Conservation (phyloP, 2,329 filamentous ascomycete genomes). For the Pseudogymnoascus sp. region DNA sequence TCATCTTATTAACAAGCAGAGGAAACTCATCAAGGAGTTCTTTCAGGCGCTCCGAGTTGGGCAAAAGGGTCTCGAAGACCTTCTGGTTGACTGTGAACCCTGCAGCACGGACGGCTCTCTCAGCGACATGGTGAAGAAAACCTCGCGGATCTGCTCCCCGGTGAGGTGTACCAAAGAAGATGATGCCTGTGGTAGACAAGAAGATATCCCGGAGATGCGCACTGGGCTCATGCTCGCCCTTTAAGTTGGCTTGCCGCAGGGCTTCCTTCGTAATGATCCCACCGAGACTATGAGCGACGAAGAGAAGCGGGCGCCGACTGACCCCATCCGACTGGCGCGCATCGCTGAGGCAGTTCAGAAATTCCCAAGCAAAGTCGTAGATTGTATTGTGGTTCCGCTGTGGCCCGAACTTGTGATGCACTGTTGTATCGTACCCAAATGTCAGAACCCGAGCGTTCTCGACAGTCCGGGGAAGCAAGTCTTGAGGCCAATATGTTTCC, state of each 20-base stretch:
- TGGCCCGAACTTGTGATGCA: neutral
- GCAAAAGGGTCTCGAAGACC: neutral
- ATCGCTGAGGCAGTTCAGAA: neutral
- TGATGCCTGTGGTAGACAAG: neutral
- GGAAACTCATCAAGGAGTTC: neutral
- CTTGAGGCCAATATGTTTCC: neutral
- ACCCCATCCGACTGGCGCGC: neutral
- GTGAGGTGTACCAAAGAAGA: neutral
- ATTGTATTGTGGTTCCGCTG: neutral
- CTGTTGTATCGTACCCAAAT: neutral
- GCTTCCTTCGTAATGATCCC: neutral
- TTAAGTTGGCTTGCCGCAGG: neutral
- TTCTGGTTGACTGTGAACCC: neutral
- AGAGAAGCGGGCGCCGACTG: neutral
- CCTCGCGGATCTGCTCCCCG: neutral
- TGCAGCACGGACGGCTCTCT: neutral
- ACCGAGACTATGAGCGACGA: neutral
- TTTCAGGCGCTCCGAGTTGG: neutral
- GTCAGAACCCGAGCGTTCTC: neutral
- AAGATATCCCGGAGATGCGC: neutral
- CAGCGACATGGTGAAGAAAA: neutral
- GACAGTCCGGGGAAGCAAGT: neutral
- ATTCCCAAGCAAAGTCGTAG: neutral
- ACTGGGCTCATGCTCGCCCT: neutral
- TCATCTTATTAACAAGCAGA: neutral